Evolutionary conservation across 2,329 filamentous ascomycete genomes (phyloP).

Genomic region (Daldinia eschscholtzii): DNA sequence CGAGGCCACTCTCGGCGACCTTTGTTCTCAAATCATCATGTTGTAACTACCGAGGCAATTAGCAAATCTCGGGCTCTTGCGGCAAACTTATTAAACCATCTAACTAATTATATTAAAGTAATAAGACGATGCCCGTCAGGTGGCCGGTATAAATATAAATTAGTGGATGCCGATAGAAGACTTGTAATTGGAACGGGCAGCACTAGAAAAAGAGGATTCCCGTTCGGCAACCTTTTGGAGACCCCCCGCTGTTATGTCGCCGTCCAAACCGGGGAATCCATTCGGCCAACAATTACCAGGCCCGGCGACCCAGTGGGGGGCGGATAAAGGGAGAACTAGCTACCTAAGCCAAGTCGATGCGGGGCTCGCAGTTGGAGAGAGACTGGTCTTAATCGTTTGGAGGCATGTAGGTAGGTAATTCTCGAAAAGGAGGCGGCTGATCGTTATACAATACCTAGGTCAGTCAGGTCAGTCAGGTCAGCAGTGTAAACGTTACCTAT

Average conservation of each 20-base stretch:
- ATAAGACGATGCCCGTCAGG: neutral
- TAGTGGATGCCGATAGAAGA: constrained; percentile 1
- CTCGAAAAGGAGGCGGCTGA: too few species aligned
- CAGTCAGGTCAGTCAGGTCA: neutral
- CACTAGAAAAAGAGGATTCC: constrained; percentile 4
- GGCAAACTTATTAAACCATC: neutral
- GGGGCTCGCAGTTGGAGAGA: neutral
- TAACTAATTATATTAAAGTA: neutral
- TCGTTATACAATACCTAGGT: too few species aligned
- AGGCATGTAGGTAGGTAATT: too few species aligned
- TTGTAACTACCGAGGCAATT: too few species aligned
- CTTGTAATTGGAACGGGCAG: constrained; percentile 10
- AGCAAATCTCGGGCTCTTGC: constrained; percentile 10
- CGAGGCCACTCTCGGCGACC: neutral
- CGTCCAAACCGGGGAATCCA: constrained; percentile 13
- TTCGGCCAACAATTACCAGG: neutral
- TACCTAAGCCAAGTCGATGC: neutral
- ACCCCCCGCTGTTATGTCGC: constrained; percentile 20
- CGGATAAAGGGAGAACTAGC: neutral
- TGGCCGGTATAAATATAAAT: neutral
- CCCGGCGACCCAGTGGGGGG: constrained; percentile 22
- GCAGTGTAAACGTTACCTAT: neutral
- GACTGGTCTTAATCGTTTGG: too few species aligned
- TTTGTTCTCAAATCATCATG: too few species aligned
- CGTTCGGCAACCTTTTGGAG: constrained; percentile 10